Conservation (phyloP, 1,284 basidiomycete species). For the Trametes hirsuta region DNA sequence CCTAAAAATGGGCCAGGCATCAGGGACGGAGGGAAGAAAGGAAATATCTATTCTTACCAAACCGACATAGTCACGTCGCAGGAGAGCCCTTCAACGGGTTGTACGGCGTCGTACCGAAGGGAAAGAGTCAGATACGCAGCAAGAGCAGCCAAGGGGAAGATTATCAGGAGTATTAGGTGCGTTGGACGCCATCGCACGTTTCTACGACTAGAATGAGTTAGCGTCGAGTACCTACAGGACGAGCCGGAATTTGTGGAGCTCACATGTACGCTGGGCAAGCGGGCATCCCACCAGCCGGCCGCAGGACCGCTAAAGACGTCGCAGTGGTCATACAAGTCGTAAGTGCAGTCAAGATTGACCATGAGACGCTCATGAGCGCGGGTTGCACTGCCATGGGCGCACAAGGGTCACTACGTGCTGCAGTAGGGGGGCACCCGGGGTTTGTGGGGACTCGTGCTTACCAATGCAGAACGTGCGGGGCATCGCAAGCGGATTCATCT, state of each 20-base stretch:
- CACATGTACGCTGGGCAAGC: conserved; percentile 34
- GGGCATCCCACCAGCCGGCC: conserved; percentile 45
- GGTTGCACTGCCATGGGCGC: conserved; percentile 46
- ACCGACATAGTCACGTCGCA: conserved; percentile 58
- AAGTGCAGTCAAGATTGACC: conserved; percentile 54
- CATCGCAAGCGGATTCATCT: conserved; percentile 62
- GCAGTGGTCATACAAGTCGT: conserved; percentile 53
- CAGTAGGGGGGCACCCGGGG: background rate
- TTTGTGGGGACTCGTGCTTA: conserved; percentile 30
- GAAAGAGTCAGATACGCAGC: conserved; percentile 47
- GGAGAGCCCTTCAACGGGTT: conserved; percentile 51
- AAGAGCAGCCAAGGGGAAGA: conserved; percentile 52
- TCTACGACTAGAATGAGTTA: conserved; percentile 20
- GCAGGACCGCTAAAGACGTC: conserved; percentile 49
- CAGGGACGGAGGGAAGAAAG: background rate
- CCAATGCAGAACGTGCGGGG: conserved; percentile 59
- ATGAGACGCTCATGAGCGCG: conserved; percentile 47
- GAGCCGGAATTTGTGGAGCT: conserved; percentile 20
- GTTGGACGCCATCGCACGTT: conserved; percentile 38
- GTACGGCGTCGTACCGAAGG: conserved; percentile 46
- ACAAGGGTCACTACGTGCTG: background rate
- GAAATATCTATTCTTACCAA: conserved; percentile 45
- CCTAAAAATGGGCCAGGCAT: conserved; percentile 40
- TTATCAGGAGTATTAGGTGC: conserved; percentile 39
- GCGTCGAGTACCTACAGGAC: background rate